Base-by-base conservation (phyloP, 75 land plant genomes). In the Pseudotsuga menziesii region DNA sequence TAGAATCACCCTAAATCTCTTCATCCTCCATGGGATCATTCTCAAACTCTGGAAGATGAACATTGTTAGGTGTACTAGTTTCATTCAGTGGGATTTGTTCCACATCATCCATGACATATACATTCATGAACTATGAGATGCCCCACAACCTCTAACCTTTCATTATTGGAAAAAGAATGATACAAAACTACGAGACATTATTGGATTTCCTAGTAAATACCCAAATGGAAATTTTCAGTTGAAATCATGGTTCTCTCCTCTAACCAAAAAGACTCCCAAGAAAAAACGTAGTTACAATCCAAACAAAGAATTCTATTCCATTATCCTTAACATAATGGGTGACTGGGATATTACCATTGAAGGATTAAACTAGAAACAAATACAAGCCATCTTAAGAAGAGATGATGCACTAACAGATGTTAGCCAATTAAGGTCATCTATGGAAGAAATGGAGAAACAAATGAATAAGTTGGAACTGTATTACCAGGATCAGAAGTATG, bases 341-440 rank as follows among this genome's bases (percentile, higher is more conserved):
- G 32, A 29, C 32, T 29, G 32, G 32, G 32, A 29, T 29, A 29
- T 29, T 29, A 87, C 78, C 55, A 62, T 86, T 32, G 80, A 79
- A 2, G 83, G 77, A 58, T 82, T 91, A 67, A 79, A 83, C 11
- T 84, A 84, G 39, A 82, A 86, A 86, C 84, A 86, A 6, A 41
- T 79, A 11, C 83, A 87, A 41, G 86, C 94, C 1, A 87, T 76
- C 23, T 72, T 83, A 77, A 87, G 81, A 76, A 66, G 94, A 20
- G 91, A 85, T 23, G 89, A 80, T 58, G 94, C 91, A 7, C 39
- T 85, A 3, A 70, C 82, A 4, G 91, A 91, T 79, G 94, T 86
- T 44, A 57, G 84, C 0, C 82, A 83, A 63, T 73, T 89, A 52
- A 87, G 85, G 63, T 56, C 61, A 79, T 80, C 94, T 36, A 83